A percentile compares a stretch with the other conserved stretches of the same genome.
Evolutionary conservation across 371 early-diverging fungal species (phyloP).

Genomic region (Syncephalastrum racemosum): DNA sequence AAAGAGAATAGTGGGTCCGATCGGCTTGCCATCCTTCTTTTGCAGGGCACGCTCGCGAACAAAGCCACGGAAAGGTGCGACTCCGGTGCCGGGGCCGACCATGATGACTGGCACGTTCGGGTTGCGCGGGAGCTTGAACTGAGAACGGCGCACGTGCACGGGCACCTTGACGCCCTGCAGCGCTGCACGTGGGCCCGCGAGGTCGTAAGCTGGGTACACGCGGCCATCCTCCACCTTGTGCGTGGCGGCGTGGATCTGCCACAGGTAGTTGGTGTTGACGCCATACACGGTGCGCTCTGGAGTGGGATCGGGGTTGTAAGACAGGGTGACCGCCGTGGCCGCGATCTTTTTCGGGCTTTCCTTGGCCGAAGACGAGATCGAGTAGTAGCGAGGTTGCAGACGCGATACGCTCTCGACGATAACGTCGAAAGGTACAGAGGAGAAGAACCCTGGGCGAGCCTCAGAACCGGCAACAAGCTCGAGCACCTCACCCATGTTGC

Average conservation of each 20-base stretch:
- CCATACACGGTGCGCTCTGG: conserved; percentile 67
- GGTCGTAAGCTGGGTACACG: conserved; percentile 40
- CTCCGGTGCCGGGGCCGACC: conserved; percentile 98
- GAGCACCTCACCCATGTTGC: conserved; percentile 69
- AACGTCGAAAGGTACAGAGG: conserved; percentile 67
- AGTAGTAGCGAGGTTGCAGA: conserved; percentile 91
- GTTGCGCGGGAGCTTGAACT: conserved; percentile 86
- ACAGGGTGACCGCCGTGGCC: conserved; percentile 87
- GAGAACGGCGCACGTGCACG: conserved; percentile 83
- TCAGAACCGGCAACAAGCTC: conserved; percentile 31
- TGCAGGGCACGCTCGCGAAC: conserved; percentile 81
- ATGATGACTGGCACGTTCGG: conserved; percentile 85
- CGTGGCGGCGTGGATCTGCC: conserved; percentile 44
- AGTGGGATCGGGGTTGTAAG: conserved; percentile 65
- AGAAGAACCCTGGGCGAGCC: conserved; percentile 29
- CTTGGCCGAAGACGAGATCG: conserved; percentile 88
- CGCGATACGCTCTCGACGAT: conserved; percentile 82
- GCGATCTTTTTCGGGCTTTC: conserved; percentile 71
- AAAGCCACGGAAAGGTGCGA: conserved; percentile 97
- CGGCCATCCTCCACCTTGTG: conserved; percentile 37
- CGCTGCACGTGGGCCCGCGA: conserved; percentile 56
- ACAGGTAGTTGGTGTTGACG: conserved; percentile 75
- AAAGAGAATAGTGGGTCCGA: conserved; percentile 87
- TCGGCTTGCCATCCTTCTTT: conserved; percentile 52
- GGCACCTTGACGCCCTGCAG: conserved; percentile 58